Base-by-base conservation (phyloP, 192 early-diverging fungal genomes). In the Mortierella hygrophila region DNA sequence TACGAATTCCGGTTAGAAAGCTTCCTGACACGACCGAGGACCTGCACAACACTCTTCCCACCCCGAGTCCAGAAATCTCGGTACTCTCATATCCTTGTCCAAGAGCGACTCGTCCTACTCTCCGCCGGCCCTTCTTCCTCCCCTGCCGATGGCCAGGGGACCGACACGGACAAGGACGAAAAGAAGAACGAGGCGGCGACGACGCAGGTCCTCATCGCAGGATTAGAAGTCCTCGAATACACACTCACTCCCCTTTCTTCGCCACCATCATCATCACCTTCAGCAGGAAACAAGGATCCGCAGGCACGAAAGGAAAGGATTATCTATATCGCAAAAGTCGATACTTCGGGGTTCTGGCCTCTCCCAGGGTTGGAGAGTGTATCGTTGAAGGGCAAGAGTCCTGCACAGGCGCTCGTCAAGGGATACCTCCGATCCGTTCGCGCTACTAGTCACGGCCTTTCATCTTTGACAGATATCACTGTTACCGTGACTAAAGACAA, bases 291-390 rank as follows among this genome's bases (percentile, higher is more conserved):
- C 29, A 21, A n/a, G 29, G 2, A 15, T 32, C 3, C 37, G 42
- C 0, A 32, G 23, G 1, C 76, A 21, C 18, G 6, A 1, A 26
- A 57, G 11, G 75, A 86, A 54, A 37, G 72, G 41, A 78, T 89
- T 8, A 76, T 88, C 7, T 91, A 91, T 44, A 81, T 91, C 60
- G 82, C 89, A 20, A 91, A 91, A 69, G 83, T 91, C 69, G 90
- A 91, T 63, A 91, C 90, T 0, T 85, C 89, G 1, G 89, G 89
- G 3, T 80, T 75, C 65, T 83, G 81, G 82, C 82, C 83, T 6
- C 65, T 78, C 23, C 74, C 79, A 15, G 72, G 60, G 21, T 35
- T 80, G 29, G 68, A 82, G 13, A 68, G 72, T 0, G 38, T 32
- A 20, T 16, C n/a, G 6, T 16, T 71, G 26, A 52, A 0, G 35